These are phyloP conservation scores for Chloranthus sessilifolius DNA, from an alignment of 164 flowering plant species.

Conservation along the genomic window DNA sequence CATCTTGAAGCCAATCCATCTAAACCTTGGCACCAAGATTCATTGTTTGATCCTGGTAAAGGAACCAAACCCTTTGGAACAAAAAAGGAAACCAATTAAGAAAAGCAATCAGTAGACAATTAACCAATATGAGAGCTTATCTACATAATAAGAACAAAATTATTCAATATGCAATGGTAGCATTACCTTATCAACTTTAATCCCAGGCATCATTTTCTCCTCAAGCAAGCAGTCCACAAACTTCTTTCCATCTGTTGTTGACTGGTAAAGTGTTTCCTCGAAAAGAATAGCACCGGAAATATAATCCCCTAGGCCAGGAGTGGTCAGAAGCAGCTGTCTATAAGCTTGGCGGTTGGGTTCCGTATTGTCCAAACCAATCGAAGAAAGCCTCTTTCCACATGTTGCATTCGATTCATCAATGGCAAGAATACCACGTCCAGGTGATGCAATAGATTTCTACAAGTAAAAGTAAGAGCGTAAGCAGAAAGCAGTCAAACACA, in stretches of 20 bases:
- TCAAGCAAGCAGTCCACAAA: conserved; percentile 70
- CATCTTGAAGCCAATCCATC: conserved; percentile 89
- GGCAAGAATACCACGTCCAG: conserved; percentile 85
- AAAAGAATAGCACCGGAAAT: conserved; percentile 88
- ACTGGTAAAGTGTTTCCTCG: conserved; percentile 89
- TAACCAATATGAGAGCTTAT: not conserved
- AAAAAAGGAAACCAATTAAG: conserved; percentile 2
- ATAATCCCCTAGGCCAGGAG: conserved; percentile 81
- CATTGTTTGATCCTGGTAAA: conserved; percentile 81
- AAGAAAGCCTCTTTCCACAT: conserved; percentile 73
- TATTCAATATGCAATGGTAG: not conserved
- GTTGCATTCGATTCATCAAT: conserved; percentile 89
- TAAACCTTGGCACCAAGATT: conserved; percentile 93
- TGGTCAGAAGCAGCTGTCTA: conserved; percentile 68
- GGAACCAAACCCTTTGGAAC: conserved; percentile 76
- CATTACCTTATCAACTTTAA: conserved; percentile 88
- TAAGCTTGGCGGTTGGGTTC: conserved; percentile 80
- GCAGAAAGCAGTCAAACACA: conserved; percentile 3
- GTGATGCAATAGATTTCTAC: conserved; percentile 76
- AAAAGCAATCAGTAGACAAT: not conserved
- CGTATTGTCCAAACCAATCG: conserved; percentile 77
- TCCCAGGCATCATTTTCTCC: conserved; percentile 72
- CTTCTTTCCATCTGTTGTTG: conserved; percentile 78
- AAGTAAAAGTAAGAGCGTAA: conserved; percentile 7
- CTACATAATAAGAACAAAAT: not conserved